phyloP scores from a whole-genome alignment of 345 rosid species.

The Geranium brycei region DNA sequence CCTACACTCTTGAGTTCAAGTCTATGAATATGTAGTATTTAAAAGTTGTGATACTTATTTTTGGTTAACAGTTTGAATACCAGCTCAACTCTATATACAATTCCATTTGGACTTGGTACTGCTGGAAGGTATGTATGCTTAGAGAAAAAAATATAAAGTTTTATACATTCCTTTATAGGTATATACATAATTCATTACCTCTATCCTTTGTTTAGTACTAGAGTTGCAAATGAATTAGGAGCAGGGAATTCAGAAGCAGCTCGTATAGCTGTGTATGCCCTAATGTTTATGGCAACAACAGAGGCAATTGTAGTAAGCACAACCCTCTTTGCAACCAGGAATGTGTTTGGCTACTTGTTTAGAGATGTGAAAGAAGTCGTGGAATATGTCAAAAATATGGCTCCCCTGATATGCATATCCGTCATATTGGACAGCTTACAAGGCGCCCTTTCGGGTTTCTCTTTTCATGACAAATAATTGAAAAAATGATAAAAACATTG shows the following conservation, averaged over 20 bases:
- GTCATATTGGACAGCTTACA: constrained; percentile 24
- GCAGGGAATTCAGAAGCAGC: constrained; percentile 33
- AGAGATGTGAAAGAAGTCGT: constrained; percentile 24
- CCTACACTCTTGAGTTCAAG: neutral
- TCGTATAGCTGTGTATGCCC: constrained; percentile 19
- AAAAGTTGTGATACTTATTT: neutral
- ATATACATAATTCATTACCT: neutral
- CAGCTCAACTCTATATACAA: constrained; percentile 20
- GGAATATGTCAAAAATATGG: constrained; percentile 18
- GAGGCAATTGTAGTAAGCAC: constrained; percentile 14
- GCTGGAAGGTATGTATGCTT: constrained; percentile 6
- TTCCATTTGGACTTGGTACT: constrained; percentile 9
- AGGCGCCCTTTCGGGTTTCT: constrained; percentile 27
- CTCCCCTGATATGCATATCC: constrained; percentile 25
- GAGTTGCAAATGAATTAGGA: constrained; percentile 58
- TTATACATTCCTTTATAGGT: neutral
- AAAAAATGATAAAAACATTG: too few species aligned
- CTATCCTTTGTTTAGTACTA: constrained; percentile 13
- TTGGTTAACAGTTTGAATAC: constrained; percentile 16
- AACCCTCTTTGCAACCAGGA: constrained; percentile 13
- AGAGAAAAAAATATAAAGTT: neutral
- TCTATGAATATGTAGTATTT: neutral
- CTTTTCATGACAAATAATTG: too few species aligned
- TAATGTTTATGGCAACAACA: constrained; percentile 13
- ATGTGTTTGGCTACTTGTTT: constrained; percentile 22